A percentile compares a stretch with the other conserved stretches of the same genome.
Conservation (phyloP, 306 rosid genomes). For the Cucumis sativus region Cucumber_9930_V3 NC_026656.2:4655501-4656000, state of each 20-base stretch:
- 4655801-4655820: slow-evolving; percentile 45
- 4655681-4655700: slow-evolving; percentile 65
- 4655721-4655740: slow-evolving; percentile 40
- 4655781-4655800: slow-evolving; percentile 52
- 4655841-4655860: slow-evolving; percentile 46
- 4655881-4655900: slow-evolving; percentile 73
- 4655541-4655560: slow-evolving; percentile 30
- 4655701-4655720: slow-evolving; percentile 33
- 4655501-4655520: slow-evolving; percentile 42
- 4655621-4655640: slow-evolving; percentile 58
- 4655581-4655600: background rate
- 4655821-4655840: slow-evolving; percentile 59
- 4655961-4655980: slow-evolving; percentile 33
- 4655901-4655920: slow-evolving; percentile 80
- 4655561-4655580: slow-evolving; percentile 7
- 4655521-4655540: slow-evolving; percentile 76
- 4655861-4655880: slow-evolving; percentile 50
- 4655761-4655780: slow-evolving; percentile 84
- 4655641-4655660: slow-evolving; percentile 85
- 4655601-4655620: slow-evolving; percentile 23
- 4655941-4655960: slow-evolving; percentile 9
- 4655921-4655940: slow-evolving; percentile 43
- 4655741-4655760: slow-evolving; percentile 28
- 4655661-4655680: slow-evolving; percentile 71
- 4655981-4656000: slow-evolving; percentile 35